Evolutionary conservation across 129 eudicot species (phyloP), one percentile per base, ranked within the genome.

Genomic region (Escallonia herrerae): DNA sequence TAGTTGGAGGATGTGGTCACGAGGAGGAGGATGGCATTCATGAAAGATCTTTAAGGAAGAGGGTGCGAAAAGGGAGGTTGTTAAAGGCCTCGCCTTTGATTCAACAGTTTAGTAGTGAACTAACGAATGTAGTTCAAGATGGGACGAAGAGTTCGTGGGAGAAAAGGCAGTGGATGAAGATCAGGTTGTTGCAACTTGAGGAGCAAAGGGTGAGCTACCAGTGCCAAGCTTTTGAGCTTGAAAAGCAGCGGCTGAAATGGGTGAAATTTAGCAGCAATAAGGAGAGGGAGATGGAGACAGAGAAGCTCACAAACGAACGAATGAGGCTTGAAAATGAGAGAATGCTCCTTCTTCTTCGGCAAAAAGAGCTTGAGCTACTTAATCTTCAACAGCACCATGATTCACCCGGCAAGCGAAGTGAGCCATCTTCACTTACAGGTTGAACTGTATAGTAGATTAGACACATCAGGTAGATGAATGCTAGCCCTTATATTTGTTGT

Each of bases 221-320:
- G 62, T 46, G 72, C 15, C 69, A 81, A 49, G 75, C 89, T 3
- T 85, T 82, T 62, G 95, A 87, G 43, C 64, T 87, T 3, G 95
- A 83, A 58, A 87, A 85, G 68, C 84, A 78, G 53, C 76, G 87
- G 65, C 42, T 87, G 73, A 82, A 85, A 76, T 90, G 95, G 97
- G 14, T 82, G 53, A 90, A 76, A 62, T 90, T 80, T 67, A 77
- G 94, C 63, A 63, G 82, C 70, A 82, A 83, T 67, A 87, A 87
- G 63, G 97, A 84, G 73, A 74, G 90, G 61, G 95, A 87, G 62
- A 84, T 90, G 94, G 95, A 87, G 76, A 74, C 68, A 46, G 89
- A 82, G 62, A 87, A 77, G 84, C 70, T 90, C 3, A 69, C 54
- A 4, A 87, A 82, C 44, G 97, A 90, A 59, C 74, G 84, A 44